These are phyloP conservation scores for Globisporangium cylindrosporum DNA, from an alignment of 352 stramenopile genomes.

Conservation along the genomic window DNA sequence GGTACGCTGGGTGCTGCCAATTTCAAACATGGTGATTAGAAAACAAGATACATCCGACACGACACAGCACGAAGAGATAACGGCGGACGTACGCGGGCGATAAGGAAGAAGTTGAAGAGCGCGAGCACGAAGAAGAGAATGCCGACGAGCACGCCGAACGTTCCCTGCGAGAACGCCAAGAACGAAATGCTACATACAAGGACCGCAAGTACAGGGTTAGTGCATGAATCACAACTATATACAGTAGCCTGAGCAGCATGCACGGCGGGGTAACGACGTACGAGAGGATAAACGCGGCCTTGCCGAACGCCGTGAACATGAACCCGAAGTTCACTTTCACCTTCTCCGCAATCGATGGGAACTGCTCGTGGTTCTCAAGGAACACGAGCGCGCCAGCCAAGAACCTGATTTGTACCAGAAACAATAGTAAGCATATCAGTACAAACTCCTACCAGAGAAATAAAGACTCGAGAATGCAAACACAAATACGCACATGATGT, in stretches of 20 bases:
- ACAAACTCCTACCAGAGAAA: not conserved
- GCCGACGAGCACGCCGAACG: slow-evolving; percentile 72
- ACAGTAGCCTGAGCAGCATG: not conserved
- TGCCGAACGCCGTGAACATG: slow-evolving; percentile 86
- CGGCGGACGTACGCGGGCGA: slow-evolving; percentile 52
- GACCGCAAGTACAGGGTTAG: slow-evolving; percentile 2
- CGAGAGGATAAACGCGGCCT: slow-evolving; percentile 81
- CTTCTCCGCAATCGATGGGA: slow-evolving; percentile 70
- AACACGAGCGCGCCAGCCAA: slow-evolving; percentile 65
- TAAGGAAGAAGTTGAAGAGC: slow-evolving; percentile 88
- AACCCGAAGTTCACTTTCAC: slow-evolving; percentile 88
- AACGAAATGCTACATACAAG: slow-evolving; percentile 60
- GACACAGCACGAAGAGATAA: too few relatives aligned
- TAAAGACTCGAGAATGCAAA: not conserved
- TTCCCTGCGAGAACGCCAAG: slow-evolving; percentile 76
- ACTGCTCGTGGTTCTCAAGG: slow-evolving; percentile 83
- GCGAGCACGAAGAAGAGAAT: slow-evolving; percentile 73
- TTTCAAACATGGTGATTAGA: too few relatives aligned
- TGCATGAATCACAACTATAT: not conserved
- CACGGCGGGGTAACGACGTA: slow-evolving; percentile 24
- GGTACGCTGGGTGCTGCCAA: slow-evolving; percentile 71
- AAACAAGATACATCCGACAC: too few relatives aligned
- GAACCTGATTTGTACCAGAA: slow-evolving; percentile 31
- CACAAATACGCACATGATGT: slow-evolving; percentile 59
- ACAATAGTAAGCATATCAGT: not conserved